Percentiles rank a stretch among this genome's conserved stretches.
These are phyloP conservation scores for Podospora australis DNA, from an alignment of 495 filamentous ascomycete genomes.

Conservation along the genomic window DNA sequence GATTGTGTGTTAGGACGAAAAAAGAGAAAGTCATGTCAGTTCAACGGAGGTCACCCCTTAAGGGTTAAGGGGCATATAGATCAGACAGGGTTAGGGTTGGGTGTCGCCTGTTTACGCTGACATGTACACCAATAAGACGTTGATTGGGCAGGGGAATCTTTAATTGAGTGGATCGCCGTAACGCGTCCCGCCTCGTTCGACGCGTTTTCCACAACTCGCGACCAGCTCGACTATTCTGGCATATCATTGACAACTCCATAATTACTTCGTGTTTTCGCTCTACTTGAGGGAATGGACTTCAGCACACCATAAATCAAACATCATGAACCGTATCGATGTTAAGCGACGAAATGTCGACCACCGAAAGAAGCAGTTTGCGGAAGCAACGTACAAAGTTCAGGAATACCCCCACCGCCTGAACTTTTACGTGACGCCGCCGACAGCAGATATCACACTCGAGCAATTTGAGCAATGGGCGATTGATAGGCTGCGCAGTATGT, in stretches of 20 bases:
- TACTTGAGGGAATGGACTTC: too few relatives aligned
- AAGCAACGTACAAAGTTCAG: slow-evolving; percentile 60
- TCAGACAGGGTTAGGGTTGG: slow-evolving; percentile 14
- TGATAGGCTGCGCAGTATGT: slow-evolving; percentile 76
- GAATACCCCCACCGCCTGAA: slow-evolving; percentile 84
- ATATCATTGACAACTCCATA: too few relatives aligned
- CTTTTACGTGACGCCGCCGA: slow-evolving; percentile 84
- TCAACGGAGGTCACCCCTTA: too few relatives aligned
- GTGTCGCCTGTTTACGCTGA: not conserved
- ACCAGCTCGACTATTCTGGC: too few relatives aligned
- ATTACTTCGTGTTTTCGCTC: too few relatives aligned
- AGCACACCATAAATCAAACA: too few relatives aligned
- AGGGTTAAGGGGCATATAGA: too few relatives aligned
- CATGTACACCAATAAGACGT: not conserved
- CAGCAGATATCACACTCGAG: slow-evolving; percentile 90
- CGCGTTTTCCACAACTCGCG: slow-evolving; percentile 22
- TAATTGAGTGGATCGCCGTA: slow-evolving; percentile 3
- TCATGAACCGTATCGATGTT: slow-evolving; percentile 72
- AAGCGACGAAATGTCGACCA: slow-evolving; percentile 70
- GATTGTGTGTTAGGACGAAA: not conserved
- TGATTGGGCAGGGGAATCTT: slow-evolving; percentile 3
- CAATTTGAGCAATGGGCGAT: slow-evolving; percentile 99
- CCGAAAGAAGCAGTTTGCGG: slow-evolving; percentile 81
- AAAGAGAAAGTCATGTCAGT: too few relatives aligned
- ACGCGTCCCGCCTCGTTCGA: slow-evolving; percentile 24